phyloP scores from a whole-genome alignment of 1,139 yeast species.

The Fermentozyma sake region DNA sequence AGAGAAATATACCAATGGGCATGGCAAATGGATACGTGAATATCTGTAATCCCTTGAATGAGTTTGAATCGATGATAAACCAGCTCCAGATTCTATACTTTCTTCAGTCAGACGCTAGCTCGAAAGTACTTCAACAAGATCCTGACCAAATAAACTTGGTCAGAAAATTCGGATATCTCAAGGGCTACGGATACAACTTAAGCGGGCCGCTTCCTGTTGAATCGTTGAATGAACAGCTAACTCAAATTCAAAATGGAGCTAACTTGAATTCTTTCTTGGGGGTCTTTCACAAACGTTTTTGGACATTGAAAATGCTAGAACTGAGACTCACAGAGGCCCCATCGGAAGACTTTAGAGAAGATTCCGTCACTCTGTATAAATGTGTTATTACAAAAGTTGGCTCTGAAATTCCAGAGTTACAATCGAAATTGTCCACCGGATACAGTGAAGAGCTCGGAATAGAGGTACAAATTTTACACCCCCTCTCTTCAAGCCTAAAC shows the following conservation, averaged over 20 bases:
- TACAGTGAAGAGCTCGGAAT: conserved; percentile 45
- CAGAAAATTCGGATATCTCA: conserved; percentile 22
- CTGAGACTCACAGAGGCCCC: conserved; percentile 9
- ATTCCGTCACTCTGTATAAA: conserved; percentile 10
- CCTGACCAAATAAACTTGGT: conserved; percentile 8
- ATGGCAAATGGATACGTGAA: conserved; percentile 26
- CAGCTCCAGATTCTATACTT: conserved; percentile 36
- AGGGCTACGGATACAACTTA: conserved; percentile 31
- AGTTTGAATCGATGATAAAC: conserved; percentile 27
- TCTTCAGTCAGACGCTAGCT: conserved; percentile 14
- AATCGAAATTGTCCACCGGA: conserved; percentile 19
- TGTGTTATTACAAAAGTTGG: conserved; percentile 28
- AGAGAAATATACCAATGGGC: conserved; percentile 22
- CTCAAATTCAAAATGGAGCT: conserved; percentile 14
- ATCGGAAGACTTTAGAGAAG: conserved; percentile 1
- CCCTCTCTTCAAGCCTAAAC: conserved; percentile 13
- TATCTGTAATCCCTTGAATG: conserved; percentile 17
- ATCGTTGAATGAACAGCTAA: conserved; percentile 14
- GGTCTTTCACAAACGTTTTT: conserved; percentile 14
- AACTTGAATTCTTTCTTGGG: conserved; percentile 14
- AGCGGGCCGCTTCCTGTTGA: conserved; percentile 25
- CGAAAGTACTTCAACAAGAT: conserved; percentile 5
- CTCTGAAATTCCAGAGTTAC: conserved; percentile 6
- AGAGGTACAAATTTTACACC: conserved; percentile 36
- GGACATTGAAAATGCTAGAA: conserved; percentile 25